Conservation (phyloP, 306 rosid species). For the Castanospermum australe region DNA sequence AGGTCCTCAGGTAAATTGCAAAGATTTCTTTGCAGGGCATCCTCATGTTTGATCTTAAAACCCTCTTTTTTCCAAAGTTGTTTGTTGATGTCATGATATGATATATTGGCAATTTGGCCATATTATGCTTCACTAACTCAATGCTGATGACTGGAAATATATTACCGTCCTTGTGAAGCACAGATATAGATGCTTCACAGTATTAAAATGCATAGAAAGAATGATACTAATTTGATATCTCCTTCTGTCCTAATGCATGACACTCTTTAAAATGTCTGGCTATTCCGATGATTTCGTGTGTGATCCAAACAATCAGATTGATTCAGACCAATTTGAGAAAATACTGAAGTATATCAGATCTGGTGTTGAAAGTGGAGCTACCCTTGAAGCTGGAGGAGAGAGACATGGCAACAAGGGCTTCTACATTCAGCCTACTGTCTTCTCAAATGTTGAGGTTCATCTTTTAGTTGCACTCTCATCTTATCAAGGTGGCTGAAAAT, state of each 20-base stretch:
- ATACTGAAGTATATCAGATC: slow-evolving; percentile 63
- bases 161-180: neutral
- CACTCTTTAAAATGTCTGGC: neutral
- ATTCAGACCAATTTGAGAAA: slow-evolving; percentile 77
- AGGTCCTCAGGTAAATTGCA: slow-evolving; percentile 87
- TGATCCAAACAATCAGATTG: slow-evolving; percentile 51
- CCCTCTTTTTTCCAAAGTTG: neutral
- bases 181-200: neutral
- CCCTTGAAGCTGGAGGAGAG: slow-evolving; percentile 87
- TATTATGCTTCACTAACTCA: neutral
- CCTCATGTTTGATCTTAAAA: neutral
- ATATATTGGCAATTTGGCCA: neutral
- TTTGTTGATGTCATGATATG: neutral
- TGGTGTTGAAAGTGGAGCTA: slow-evolving; percentile 80
- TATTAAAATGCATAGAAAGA: neutral
- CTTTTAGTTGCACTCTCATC: neutral
- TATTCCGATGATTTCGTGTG: slow-evolving; percentile 15
- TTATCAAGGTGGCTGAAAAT: neutral
- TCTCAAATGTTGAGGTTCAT: slow-evolving; percentile 75
- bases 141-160: neutral
- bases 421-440: slow-evolving; percentile 86
- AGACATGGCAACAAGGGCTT: slow-evolving; percentile 70
- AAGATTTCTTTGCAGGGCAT: neutral
- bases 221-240: slow-evolving; percentile 7
- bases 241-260: neutral